Percentiles rank a stretch among this genome's conserved stretches.
Conservation (phyloP, 805 yeast species). For the Candida germanica region DNA sequence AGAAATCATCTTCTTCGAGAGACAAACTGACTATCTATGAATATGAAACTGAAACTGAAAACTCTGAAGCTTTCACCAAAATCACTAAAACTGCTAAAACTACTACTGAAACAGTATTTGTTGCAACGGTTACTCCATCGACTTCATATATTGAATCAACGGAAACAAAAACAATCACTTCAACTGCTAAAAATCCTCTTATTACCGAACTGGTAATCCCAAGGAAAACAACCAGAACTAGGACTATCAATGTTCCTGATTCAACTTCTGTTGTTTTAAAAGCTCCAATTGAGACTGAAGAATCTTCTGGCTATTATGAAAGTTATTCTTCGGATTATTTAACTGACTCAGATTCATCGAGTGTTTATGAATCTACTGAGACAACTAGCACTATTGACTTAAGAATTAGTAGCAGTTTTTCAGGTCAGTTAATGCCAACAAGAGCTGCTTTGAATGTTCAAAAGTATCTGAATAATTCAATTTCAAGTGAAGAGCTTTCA, state of each 20-base stretch:
- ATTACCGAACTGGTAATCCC: conserved; percentile 23
- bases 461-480: not conserved
- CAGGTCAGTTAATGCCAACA: not conserved
- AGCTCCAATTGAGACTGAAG: not conserved
- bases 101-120: conserved; percentile 27
- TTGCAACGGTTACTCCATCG: conserved; percentile 23
- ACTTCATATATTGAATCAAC: conserved; percentile 19
- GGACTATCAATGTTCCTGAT: conserved; percentile 12
- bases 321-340: not conserved
- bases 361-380: not conserved
- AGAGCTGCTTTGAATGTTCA: not conserved
- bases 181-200: conserved; percentile 27
- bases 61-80: conserved; percentile 8
- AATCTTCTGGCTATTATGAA: not conserved
- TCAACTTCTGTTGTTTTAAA: conserved; percentile 4
- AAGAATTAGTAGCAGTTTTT: conserved; percentile 11
- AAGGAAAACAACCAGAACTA: conserved; percentile 18
- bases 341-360: conserved; percentile 2
- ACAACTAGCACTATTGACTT: conserved; percentile 15
- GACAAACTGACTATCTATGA: conserved; percentile 15
- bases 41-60: conserved; percentile 20
- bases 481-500: not conserved
- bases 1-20: not conserved
- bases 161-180: conserved; percentile 17
- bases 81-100: conserved; percentile 22